Conservation (phyloP, 805 yeast species). For the Yarrowia sp. region DNA sequence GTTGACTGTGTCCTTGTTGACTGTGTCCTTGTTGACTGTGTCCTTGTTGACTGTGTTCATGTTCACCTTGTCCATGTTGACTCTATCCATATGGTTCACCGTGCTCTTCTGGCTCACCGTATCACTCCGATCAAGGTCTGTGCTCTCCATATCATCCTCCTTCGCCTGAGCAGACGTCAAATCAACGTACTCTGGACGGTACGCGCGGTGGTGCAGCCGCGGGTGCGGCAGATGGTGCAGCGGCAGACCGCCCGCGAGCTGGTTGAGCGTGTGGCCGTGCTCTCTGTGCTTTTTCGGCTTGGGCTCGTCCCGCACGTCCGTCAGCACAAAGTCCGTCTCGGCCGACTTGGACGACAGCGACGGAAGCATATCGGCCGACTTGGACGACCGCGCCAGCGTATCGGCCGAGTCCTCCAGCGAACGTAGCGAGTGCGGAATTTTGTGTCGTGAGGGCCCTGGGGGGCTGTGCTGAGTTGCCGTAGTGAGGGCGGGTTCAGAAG, state of each 20-base stretch:
- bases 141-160: neutral
- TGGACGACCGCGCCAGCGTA: constrained; percentile 7
- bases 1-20: no score
- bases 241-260: neutral
- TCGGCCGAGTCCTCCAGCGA: neutral
- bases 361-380: constrained; percentile 14
- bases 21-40: no score
- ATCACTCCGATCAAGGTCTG: no score
- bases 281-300: neutral
- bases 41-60: no score
- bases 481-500: neutral
- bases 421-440: constrained; percentile 24
- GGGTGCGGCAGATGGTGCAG: neutral
- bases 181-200: constrained; percentile 1
- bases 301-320: neutral
- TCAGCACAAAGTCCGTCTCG: constrained; percentile 7
- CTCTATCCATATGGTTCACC: no score
- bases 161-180: neutral
- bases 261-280: neutral
- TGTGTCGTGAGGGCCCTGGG: neutral
- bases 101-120: no score
- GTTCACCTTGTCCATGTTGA: no score
- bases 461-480: constrained; percentile 21
- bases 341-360: constrained; percentile 16
- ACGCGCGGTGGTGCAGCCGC: constrained; percentile 10